Evolutionary conservation across 1,284 basidiomycete species (phyloP).

Genomic region (Ganoderma lucidum): DNA sequence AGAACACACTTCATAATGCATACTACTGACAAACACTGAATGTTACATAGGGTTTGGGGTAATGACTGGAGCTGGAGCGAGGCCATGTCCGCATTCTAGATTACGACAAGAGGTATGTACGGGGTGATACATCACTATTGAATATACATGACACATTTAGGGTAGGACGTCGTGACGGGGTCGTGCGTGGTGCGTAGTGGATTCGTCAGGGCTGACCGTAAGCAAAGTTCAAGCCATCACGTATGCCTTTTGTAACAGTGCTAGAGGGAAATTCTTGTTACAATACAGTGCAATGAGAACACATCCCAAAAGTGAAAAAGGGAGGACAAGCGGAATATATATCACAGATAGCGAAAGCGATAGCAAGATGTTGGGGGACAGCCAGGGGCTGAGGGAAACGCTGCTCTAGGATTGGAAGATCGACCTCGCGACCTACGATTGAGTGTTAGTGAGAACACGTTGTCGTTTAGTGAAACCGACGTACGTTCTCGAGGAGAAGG

Average conservation of each 20-base stretch:
- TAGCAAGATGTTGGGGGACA: constrained; percentile 47
- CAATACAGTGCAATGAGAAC: constrained; percentile 73
- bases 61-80: constrained; percentile 64
- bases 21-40: constrained; percentile 22
- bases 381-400: constrained; percentile 30
- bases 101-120: constrained; percentile 46
- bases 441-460: constrained; percentile 10
- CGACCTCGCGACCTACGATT: constrained; percentile 69
- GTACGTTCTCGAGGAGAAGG: constrained; percentile 80
- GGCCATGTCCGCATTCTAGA: constrained; percentile 58
- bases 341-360: constrained; percentile 66
- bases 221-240: constrained; percentile 63
- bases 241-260: constrained; percentile 50
- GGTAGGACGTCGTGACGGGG: constrained; percentile 36
- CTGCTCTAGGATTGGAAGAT: constrained; percentile 75
- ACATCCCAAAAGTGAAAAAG: constrained; percentile 45
- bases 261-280: constrained; percentile 68
- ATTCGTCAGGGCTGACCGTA: constrained; percentile 48
- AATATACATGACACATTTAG: constrained; percentile 49
- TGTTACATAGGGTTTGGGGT: constrained; percentile 48
- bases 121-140: constrained; percentile 44
- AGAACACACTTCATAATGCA: constrained; percentile 13
- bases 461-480: constrained; percentile 39
- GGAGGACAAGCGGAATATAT: constrained; percentile 54
- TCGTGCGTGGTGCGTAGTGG: constrained; percentile 41